phyloP scores from a whole-genome alignment of 2,329 filamentous ascomycete genomes.

The Fusarium xylarioides region DNA sequence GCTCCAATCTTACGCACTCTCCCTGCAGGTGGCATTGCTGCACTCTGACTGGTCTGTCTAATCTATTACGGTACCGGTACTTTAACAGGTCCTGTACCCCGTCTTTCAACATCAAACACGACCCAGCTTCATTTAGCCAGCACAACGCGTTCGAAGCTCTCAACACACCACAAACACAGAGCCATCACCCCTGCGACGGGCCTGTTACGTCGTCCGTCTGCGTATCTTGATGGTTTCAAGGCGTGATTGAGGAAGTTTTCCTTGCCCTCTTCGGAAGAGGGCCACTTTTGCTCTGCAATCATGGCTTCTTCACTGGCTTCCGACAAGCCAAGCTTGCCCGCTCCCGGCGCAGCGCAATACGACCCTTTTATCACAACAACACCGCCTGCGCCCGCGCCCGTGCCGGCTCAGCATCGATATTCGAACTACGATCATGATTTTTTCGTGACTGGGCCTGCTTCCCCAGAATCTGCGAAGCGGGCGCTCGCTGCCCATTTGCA shows the following conservation, averaged over 20 bases:
- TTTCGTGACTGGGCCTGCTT: slow-evolving; percentile 77
- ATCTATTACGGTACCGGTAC: slow-evolving; percentile 33
- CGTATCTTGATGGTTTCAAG: slow-evolving; percentile 44
- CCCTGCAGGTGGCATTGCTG: slow-evolving; percentile 36
- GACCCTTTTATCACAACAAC: slow-evolving; percentile 68
- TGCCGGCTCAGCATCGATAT: slow-evolving; percentile 71
- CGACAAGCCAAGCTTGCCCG: slow-evolving; percentile 54
- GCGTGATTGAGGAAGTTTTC: slow-evolving; percentile 37
- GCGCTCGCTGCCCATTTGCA: slow-evolving; percentile 90
- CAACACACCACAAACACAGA: slow-evolving; percentile 23
- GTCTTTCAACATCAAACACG: slow-evolving; percentile 31
- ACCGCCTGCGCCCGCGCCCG: slow-evolving; percentile 47
- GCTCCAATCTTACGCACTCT: slow-evolving; percentile 39
- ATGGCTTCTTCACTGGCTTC: slow-evolving; percentile 57
- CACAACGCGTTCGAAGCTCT: slow-evolving; percentile 31
- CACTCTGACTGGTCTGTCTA: slow-evolving; percentile 38
- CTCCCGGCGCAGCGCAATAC: slow-evolving; percentile 49
- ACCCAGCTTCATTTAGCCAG: slow-evolving; percentile 16
- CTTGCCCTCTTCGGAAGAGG: slow-evolving; percentile 31
- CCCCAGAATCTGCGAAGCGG: slow-evolving; percentile 85
- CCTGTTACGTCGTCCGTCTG: slow-evolving; percentile 38
- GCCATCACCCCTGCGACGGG: slow-evolving; percentile 38
- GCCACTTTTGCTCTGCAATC: slow-evolving; percentile 38
- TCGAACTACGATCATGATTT: slow-evolving; percentile 84
- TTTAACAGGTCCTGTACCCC: slow-evolving; percentile 27